phyloP scores from a whole-genome alignment of 306 rosid species.

The Medicago ruthenica region DNA sequence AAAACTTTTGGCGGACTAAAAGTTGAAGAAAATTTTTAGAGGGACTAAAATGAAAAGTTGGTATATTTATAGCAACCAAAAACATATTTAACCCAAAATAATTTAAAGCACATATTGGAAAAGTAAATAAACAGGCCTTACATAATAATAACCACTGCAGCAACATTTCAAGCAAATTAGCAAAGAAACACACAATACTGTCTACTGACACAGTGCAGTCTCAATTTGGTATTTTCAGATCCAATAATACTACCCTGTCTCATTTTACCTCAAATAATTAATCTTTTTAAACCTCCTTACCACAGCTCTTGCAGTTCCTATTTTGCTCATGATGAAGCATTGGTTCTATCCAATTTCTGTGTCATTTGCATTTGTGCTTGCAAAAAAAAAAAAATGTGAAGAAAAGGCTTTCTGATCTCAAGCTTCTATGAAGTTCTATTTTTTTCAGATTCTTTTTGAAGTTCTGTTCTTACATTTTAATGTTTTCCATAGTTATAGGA shows the following conservation, averaged over 20 bases:
- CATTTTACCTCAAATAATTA: conserved; percentile 8
- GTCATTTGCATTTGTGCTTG: conserved; percentile 1
- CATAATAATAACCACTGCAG: not conserved
- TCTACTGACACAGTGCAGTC: not conserved
- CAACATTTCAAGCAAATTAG: conserved; percentile 8
- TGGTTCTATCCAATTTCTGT: not conserved
- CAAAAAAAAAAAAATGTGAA: not conserved
- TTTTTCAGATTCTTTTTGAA: not conserved
- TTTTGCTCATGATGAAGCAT: not conserved
- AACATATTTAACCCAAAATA: too few species aligned
- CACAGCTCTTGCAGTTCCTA: not conserved
- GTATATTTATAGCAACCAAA: too few species aligned
- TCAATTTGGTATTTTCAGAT: conserved; percentile 4
- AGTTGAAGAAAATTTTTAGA: too few species aligned
- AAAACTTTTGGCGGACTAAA: too few species aligned
- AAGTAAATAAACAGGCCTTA: conserved; percentile 5
- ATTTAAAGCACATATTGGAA: conserved; percentile 10
- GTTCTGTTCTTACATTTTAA: conserved; percentile 22
- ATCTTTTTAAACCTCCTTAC: not conserved
- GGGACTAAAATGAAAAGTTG: too few species aligned
- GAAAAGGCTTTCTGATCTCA: conserved; percentile 2
- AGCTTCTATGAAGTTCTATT: not conserved
- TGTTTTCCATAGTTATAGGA: conserved; percentile 11
- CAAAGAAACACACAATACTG: not conserved
- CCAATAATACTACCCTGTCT: not conserved